phyloP scores from a whole-genome alignment of 805 yeast species.

The Wickerhamiella siamensis region DNA sequence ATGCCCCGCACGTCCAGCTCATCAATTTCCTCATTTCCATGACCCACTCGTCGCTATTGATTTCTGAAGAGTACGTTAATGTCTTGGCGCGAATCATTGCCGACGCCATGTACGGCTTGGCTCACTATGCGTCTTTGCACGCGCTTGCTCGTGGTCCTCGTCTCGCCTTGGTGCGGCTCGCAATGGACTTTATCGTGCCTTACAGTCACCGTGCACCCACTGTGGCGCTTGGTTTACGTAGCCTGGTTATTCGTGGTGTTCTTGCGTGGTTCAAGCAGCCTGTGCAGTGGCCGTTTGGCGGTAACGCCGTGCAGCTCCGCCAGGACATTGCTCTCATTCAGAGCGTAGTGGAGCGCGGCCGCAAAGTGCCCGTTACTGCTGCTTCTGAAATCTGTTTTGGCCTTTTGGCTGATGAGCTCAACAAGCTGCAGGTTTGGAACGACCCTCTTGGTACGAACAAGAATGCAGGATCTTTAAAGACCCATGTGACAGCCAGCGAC shows the following conservation, averaged over 20 bases:
- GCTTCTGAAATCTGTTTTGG: constrained; percentile 34
- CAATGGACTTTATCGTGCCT: constrained; percentile 46
- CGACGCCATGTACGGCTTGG: constrained; percentile 35
- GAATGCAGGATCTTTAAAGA: neutral
- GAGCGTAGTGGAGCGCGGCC: constrained; percentile 32
- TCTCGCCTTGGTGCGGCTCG: constrained; percentile 57
- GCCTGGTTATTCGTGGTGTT: constrained; percentile 46
- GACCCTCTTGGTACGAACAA: constrained; percentile 32
- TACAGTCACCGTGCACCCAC: constrained; percentile 31
- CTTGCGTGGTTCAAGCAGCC: constrained; percentile 61
- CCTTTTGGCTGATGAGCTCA: constrained; percentile 64
- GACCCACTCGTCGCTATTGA: constrained; percentile 64
- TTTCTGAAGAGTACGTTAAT: constrained; percentile 54
- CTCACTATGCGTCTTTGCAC: constrained; percentile 51
- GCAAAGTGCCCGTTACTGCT: constrained; percentile 8
- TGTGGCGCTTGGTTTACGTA: constrained; percentile 37
- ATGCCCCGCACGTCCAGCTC: constrained; percentile 57
- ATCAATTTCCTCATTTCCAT: constrained; percentile 57
- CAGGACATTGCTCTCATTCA: constrained; percentile 50
- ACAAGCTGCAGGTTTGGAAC: constrained; percentile 63
- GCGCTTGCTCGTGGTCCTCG: constrained; percentile 67
- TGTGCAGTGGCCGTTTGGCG: constrained; percentile 68
- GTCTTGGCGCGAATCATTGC: constrained; percentile 45
- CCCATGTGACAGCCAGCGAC: constrained; percentile 20
- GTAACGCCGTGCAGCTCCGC: constrained; percentile 54